Evolutionary conservation across 345 rosid genomes (phyloP), one percentile per base, ranked within the genome.

Genomic region (Boechera stricta): DNA sequence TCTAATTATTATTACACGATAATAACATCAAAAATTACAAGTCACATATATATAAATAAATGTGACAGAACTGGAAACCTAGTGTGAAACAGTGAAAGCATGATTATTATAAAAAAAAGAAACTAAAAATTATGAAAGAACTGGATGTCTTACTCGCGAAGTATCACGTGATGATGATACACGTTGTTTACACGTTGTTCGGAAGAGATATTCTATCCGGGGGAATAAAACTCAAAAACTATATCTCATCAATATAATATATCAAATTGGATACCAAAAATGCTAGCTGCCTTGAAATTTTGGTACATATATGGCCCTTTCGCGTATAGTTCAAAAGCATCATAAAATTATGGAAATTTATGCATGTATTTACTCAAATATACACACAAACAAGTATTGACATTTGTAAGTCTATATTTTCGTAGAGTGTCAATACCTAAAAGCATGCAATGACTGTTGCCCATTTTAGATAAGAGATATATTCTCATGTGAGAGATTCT

Each of bases 121-220:
- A 18, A 9, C 60, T 10, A 60, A 9, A 15, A 64, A 31, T n/a
- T 3, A 32, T 10, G 31, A 49, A 67, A 51, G 11, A 67, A 35
- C 0, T 39, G 2, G 57, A 59, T 71, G 32, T 39, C 73, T 64
- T 77, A 77, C 29, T 65, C 72, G 62, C 38, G 26, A 71, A 71
- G 80, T 57, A 54, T 71, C 74, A 76, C 76, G 80, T 71, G 76
- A 71, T 41, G 67, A 48, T 64, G 72, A 65, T 59, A 72, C 77
- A 78, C 68, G 77, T 38, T 33, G 26, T 63, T 57, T 77, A 77
- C 75, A 24, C 80, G 76, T 64, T 29, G 67, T 64, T 64, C 39
- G 67, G 33, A 64, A 57, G 47, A 48, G 21, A 71, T 33, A 65
- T 77, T 64, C 67, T 32, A 26, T 71, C 65, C 55, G 21, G 5